These are phyloP conservation scores for Vicia sativa DNA, from an alignment of 306 rosid species.

Conservation along the genomic window DNA sequence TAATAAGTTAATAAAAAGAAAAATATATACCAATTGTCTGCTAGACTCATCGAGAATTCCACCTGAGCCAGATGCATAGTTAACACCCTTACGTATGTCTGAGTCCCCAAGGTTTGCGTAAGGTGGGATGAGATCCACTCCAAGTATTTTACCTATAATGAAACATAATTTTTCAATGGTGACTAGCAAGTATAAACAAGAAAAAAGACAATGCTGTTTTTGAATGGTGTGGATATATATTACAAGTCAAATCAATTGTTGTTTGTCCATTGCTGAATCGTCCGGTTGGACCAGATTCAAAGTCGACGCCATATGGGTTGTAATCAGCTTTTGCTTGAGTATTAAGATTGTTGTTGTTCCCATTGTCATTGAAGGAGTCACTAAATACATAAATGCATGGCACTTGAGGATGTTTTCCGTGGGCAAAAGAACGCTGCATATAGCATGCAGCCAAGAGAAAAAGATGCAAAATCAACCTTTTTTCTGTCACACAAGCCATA, in stretches of 20 bases:
- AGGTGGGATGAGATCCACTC: slow-evolving; percentile 40
- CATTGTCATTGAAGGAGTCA: slow-evolving; percentile 55
- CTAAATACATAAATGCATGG: slow-evolving; percentile 61
- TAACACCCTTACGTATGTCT: slow-evolving; percentile 40
- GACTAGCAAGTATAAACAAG: too few species aligned
- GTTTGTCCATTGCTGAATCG: slow-evolving; percentile 58
- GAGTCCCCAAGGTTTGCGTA: slow-evolving; percentile 5
- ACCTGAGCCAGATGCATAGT: slow-evolving; percentile 45
- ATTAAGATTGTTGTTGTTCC: slow-evolving; percentile 55
- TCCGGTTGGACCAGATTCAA: slow-evolving; percentile 47
- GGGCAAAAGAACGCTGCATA: slow-evolving; percentile 4
- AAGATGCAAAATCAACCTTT: slow-evolving; percentile 11
- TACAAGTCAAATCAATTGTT: neutral
- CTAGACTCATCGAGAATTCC: slow-evolving; percentile 24
- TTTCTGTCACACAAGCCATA: neutral
- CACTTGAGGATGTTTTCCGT: slow-evolving; percentile 22
- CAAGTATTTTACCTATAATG: slow-evolving; percentile 27
- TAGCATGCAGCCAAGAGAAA: neutral
- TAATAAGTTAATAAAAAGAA: too few species aligned
- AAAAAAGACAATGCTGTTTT: too few species aligned
- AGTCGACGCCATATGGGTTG: slow-evolving; percentile 64
- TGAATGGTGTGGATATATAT: neutral
- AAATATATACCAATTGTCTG: neutral
- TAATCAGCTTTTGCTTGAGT: slow-evolving; percentile 43
- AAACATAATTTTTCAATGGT: too few species aligned